Base-by-base conservation (phyloP, 495 filamentous ascomycete species). In the Aspergillus asperescens region DNA sequence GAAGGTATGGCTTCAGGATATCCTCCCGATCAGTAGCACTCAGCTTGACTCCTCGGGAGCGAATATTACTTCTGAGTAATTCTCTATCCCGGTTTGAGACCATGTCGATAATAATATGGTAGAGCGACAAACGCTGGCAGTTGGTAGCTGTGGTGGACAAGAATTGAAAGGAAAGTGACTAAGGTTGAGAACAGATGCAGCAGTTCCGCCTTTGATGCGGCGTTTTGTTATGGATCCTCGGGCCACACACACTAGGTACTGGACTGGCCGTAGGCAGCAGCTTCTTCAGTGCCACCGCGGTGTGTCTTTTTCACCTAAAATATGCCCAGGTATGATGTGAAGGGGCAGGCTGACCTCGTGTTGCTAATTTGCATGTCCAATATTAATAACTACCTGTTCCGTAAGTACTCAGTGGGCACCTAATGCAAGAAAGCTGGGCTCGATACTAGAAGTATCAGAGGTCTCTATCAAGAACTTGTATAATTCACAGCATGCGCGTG, bases 1-100 rank as follows among this genome's bases (percentile, higher is more conserved):
- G 90, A 9, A 95, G 82, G 63, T 91, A 92, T 47, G 82, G 83
- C 71, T 84, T 81, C 31, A 93, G 55, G 16, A 95, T 68, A 50
- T 76, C 74, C 64, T 90, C 85, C 47, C 88, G 81, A 56, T 94
- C 84, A 48, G 79, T 69, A 7, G 77, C 69, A 25, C 74, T 80
- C 45, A 95, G 74, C 22, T 79, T 76, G 48, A 62, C 70, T 56
- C 85, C 81, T 18, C 81, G 72, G 34, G 67, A 56, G 49, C 76
- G 81, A 44, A 77, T 77, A 69, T 89, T 85, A 42, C 77, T 74
- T 55, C 84, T 77, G 60, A 90, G 84, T 20, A 80, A 65, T 28
- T 82, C 59, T 43, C 69, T 74, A 52, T 86, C 83, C 57, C 66
- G 70, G 16, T 71, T 56, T 39, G 68, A 71, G 50, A 84, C 75